Percentiles rank a stretch among this genome's conserved stretches.
Evolutionary conservation across 495 filamentous ascomycete genomes (phyloP).

Genomic region (Daldinia childiae): DNA sequence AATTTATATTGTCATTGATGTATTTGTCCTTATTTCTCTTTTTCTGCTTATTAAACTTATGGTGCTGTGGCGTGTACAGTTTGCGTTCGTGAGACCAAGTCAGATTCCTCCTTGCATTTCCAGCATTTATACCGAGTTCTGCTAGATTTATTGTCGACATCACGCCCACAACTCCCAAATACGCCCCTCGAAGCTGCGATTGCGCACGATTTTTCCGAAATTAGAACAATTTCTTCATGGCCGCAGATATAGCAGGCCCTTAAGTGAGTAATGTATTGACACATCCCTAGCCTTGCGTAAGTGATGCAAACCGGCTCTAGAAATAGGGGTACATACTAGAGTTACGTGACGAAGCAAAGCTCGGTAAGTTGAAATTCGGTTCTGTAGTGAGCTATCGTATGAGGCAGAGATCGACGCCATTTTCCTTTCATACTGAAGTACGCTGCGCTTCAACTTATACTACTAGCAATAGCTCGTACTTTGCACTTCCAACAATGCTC

Average conservation of each 20-base stretch:
- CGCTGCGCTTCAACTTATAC: constrained; percentile 28
- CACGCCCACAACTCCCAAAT: constrained; percentile 53
- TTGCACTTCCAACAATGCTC: background rate
- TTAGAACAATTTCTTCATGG: constrained; percentile 54
- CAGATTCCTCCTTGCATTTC: constrained; percentile 50
- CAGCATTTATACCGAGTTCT: constrained; percentile 51
- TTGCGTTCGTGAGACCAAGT: constrained; percentile 23
- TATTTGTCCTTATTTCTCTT: background rate
- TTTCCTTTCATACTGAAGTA: constrained; percentile 1
- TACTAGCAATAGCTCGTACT: constrained; percentile 1
- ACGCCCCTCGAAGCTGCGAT: constrained; percentile 46
- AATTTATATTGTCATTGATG: background rate
- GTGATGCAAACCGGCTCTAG: background rate
- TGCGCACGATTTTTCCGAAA: constrained; percentile 53
- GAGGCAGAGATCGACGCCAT: constrained; percentile 28
- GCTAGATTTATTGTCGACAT: constrained; percentile 44
- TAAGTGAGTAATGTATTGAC: constrained; percentile 54
- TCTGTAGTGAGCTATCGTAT: constrained; percentile 18
- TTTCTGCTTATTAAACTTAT: background rate
- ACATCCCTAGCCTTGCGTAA: constrained; percentile 48
- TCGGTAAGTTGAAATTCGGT: constrained; percentile 16
- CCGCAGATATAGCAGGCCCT: constrained; percentile 51
- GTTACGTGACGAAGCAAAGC: constrained; percentile 15
- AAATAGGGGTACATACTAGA: constrained; percentile 27
- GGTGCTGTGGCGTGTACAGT: background rate